These are phyloP conservation scores for Didymella segeticola DNA, from an alignment of 2,329 filamentous ascomycete genomes.

Conservation along the genomic window DNA sequence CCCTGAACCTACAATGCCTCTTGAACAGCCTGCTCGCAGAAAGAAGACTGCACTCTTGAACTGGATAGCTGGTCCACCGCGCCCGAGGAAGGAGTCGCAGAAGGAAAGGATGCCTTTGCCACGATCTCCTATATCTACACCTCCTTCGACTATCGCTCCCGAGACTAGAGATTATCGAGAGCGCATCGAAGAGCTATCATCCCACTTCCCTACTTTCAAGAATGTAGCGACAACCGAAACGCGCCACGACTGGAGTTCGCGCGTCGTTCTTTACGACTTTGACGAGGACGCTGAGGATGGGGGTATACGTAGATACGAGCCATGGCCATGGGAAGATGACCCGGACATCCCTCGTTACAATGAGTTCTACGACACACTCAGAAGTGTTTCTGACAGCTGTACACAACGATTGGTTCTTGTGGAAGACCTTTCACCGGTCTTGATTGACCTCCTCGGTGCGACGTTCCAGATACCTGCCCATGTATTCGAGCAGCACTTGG, in stretches of 20 bases:
- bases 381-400: neutral
- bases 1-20: too few species aligned
- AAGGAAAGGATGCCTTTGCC: neutral
- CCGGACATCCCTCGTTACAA: neutral
- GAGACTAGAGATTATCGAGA: constrained; percentile 1
- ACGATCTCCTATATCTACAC: too few species aligned
- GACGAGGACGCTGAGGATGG: too few species aligned
- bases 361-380: neutral
- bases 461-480: constrained; percentile 25
- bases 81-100: too few species aligned
- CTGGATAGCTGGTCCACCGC: too few species aligned
- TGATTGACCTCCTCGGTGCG: constrained; percentile 21
- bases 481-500: constrained; percentile 24
- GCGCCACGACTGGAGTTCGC: neutral
- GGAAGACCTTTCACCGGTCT: constrained; percentile 19
- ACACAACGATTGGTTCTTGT: constrained; percentile 10
- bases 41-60: too few species aligned
- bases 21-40: too few species aligned
- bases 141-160: too few species aligned
- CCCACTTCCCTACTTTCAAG: neutral
- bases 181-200: neutral
- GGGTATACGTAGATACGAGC: too few species aligned
- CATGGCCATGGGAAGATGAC: neutral
- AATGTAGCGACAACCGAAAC: neutral
- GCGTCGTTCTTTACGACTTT: neutral